A percentile compares a stretch with the other conserved stretches of the same genome.
Conservation (phyloP, 768 basidiomycete genomes). For the Suillus sp. region DNA sequence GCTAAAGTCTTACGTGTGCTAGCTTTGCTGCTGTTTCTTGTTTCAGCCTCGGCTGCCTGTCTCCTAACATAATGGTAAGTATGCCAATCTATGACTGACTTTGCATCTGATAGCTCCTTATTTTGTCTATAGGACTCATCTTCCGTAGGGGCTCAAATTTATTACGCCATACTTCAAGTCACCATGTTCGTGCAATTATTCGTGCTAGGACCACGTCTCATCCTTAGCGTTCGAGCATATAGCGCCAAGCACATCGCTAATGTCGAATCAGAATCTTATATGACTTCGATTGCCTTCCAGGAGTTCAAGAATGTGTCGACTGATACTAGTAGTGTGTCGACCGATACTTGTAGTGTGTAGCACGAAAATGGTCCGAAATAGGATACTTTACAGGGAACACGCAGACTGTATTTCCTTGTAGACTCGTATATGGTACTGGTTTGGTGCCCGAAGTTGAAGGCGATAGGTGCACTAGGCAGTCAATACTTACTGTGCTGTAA, state of each 20-base stretch:
- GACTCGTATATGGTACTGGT: not conserved
- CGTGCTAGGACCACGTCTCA: not conserved
- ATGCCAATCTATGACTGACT: not conserved
- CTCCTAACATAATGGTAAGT: not conserved
- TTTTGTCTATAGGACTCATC: not conserved
- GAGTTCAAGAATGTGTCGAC: not conserved
- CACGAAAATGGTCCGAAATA: not conserved
- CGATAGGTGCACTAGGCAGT: not conserved
- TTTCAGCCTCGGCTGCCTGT: not conserved
- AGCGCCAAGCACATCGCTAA: not conserved
- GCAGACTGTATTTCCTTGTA: not conserved
- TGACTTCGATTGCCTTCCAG: not conserved
- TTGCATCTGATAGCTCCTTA: not conserved
- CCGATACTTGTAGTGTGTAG: not conserved
- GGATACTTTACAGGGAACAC: not conserved
- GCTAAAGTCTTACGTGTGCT: not conserved
- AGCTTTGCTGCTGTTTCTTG: conserved; percentile 3
- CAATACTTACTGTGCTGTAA: not conserved
- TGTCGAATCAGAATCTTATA: not conserved
- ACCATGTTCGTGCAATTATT: not conserved
- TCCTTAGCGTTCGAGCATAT: not conserved
- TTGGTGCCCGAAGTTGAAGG: not conserved
- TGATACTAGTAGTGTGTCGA: not conserved
- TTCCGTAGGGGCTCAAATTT: not conserved
- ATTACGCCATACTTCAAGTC: not conserved